Percentiles rank a stretch among this genome's conserved stretches.
Conservation (phyloP, 441 rosid genomes). For the Euphorbia schlechtendalii region DNA sequence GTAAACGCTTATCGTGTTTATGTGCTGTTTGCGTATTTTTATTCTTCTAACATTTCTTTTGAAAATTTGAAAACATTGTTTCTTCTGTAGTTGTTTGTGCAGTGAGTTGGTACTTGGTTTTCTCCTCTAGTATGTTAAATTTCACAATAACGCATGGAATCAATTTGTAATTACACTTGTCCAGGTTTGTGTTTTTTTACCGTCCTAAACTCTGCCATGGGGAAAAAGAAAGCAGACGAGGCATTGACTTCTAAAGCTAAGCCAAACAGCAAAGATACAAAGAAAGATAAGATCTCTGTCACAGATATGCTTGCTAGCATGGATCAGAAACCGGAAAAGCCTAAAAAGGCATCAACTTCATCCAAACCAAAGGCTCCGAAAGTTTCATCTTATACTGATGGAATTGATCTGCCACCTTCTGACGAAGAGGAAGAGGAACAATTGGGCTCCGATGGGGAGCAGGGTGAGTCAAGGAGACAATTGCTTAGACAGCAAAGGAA, state of each 20-base stretch:
- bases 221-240: conserved; percentile 58
- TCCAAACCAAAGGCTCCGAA: conserved; percentile 27
- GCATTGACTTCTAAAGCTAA: conserved; percentile 14
- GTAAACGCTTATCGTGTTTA: not conserved
- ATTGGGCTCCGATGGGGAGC: conserved; percentile 30
- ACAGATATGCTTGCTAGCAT: conserved; percentile 75
- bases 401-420: conserved; percentile 72
- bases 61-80: not conserved
- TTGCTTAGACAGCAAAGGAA: conserved; percentile 26
- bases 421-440: conserved; percentile 37
- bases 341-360: conserved; percentile 40
- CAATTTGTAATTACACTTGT: not conserved
- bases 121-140: not conserved
- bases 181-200: conserved; percentile 10
- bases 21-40: not conserved
- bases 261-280: conserved; percentile 41
- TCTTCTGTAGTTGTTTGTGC: not conserved
- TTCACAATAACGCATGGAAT: not conserved
- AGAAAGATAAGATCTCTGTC: conserved; percentile 61
- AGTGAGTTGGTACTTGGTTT: not conserved
- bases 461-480: conserved; percentile 22
- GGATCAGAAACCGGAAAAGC: conserved; percentile 68
- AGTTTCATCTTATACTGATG: conserved; percentile 50
- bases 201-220: conserved; percentile 39
- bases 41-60: not conserved